These are phyloP conservation scores for Pythium dissimile DNA, from an alignment of 352 stramenopile genomes.

Conservation along the genomic window DNA sequence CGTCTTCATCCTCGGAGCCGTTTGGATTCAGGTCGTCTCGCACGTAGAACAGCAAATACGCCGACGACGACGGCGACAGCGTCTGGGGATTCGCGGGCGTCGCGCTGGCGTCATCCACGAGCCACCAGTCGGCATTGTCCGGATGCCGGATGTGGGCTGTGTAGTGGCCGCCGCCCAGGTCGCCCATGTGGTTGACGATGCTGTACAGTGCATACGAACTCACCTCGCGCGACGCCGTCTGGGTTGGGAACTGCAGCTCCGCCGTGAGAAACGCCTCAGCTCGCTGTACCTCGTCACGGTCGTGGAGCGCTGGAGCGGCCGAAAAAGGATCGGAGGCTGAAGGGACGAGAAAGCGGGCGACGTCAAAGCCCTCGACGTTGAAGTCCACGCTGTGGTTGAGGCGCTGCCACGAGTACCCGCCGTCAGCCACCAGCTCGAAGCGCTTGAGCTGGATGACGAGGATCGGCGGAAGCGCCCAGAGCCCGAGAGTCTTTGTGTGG, in stretches of 20 bases:
- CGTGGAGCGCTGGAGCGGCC: background rate
- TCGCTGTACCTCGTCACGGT: slow-evolving; percentile 22
- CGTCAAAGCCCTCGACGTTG: slow-evolving; percentile 82
- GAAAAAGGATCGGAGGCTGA: too few species aligned
- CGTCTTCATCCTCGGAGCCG: slow-evolving; percentile 15
- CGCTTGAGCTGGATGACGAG: slow-evolving; percentile 69
- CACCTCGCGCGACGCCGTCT: slow-evolving; percentile 35
- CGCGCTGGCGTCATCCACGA: slow-evolving; percentile 91
- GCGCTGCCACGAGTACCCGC: slow-evolving; percentile 69
- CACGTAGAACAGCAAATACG: slow-evolving; percentile 76
- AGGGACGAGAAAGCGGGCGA: slow-evolving; percentile 40
- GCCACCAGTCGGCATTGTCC: slow-evolving; percentile 78
- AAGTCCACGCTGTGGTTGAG: slow-evolving; percentile 92
- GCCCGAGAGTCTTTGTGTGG: slow-evolving; percentile 46
- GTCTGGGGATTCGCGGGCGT: slow-evolving; percentile 22
- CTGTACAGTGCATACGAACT: slow-evolving; percentile 91
- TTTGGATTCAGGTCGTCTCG: slow-evolving; percentile 43
- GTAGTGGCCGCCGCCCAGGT: slow-evolving; percentile 94
- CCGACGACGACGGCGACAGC: slow-evolving; percentile 39
- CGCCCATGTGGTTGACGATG: slow-evolving; percentile 94
- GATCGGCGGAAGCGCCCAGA: slow-evolving; percentile 55
- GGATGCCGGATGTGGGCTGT: slow-evolving; percentile 47
- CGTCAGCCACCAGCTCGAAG: slow-evolving; percentile 49
- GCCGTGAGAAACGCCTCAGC: slow-evolving; percentile 32
- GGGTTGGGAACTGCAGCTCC: slow-evolving; percentile 37